A percentile compares a stretch with the other conserved stretches of the same genome.
Conservation (phyloP, 2,329 filamentous ascomycete species). For the Alternaria alternata region DNA sequence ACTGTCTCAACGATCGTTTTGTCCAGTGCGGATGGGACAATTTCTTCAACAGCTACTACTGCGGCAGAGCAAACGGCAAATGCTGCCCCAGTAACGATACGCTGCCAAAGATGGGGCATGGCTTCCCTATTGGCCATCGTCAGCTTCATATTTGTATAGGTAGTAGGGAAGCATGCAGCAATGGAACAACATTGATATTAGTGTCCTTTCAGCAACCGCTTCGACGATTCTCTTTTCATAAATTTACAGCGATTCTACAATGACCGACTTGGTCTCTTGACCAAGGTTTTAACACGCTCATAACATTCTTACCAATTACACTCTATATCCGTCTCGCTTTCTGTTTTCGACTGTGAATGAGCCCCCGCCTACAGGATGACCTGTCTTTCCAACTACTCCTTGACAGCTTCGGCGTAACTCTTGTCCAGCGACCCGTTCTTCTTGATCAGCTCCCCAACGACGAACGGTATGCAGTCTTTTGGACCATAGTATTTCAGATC, state of each 20-base stretch:
- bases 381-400: constrained; percentile 13
- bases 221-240: not conserved
- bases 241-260: not conserved
- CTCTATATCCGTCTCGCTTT: not conserved
- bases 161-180: not conserved
- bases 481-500: constrained; percentile 54
- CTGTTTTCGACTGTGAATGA: not conserved
- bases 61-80: constrained; percentile 23
- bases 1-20: constrained; percentile 11
- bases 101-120: not conserved
- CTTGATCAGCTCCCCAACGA: constrained; percentile 51
- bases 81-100: constrained; percentile 9
- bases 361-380: not conserved
- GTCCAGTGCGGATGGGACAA: constrained; percentile 3
- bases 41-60: constrained; percentile 9
- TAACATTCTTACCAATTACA: not conserved
- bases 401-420: constrained; percentile 32
- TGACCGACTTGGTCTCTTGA: not conserved
- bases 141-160: constrained; percentile 12
- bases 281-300: not conserved
- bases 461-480: constrained; percentile 42
- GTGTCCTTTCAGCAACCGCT: not conserved
- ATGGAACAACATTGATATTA: not conserved
- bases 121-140: constrained; percentile 1
- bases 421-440: constrained; percentile 27